Evolutionary conservation across 73 alveolate genomes (phyloP), one percentile per base, ranked within the genome.

Genomic region (Blepharisma stoltei): DNA sequence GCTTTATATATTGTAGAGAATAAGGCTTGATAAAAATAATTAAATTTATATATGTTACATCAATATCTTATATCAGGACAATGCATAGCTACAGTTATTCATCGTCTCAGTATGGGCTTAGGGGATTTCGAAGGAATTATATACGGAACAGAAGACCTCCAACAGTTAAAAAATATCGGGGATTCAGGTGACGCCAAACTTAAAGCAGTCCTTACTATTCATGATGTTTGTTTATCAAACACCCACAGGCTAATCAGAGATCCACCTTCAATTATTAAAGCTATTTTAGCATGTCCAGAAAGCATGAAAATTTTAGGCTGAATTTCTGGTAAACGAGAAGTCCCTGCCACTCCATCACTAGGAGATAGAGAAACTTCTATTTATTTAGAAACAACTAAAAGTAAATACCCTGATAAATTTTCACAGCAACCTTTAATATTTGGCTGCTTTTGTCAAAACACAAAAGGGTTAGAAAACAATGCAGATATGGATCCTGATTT

Each of bases 31-130:
- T 32, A 32, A 52, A 52, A 14, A 52, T 52, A 52, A 52, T 14
- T 52, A 52, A 14, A 14, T 52, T 14, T 20, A 52, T 14, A 52
- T 52, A 52, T 52, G 66, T 4, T 14, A 4, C n/a, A 52, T 52
- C 66, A 52, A 52, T 52, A 52, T 52, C n/a, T 20, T 14, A 52
- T 52, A 14, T 52, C 66, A 0, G 23, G 66, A 14, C 27, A 52
- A 20, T 52, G 66, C 23, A 52, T 52, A 0, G 66, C 66, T 14
- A 20, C 66, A 14, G 23, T 52, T 52, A 52, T 52, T 52, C 66
- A 52, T 20, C 66, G 66, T 14, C n/a, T 52, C n/a, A 52, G 66
- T 52, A 11, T 52, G n/a, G n/a, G 66, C 66, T 52, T 52, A 52
- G 66, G 66, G 4, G 66, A 52, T 52, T 52, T 52, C 23, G 66